Evolutionary conservation across 305 asterid species (phyloP).

Genomic region (Fraxinus xanthoxyloides): DNA sequence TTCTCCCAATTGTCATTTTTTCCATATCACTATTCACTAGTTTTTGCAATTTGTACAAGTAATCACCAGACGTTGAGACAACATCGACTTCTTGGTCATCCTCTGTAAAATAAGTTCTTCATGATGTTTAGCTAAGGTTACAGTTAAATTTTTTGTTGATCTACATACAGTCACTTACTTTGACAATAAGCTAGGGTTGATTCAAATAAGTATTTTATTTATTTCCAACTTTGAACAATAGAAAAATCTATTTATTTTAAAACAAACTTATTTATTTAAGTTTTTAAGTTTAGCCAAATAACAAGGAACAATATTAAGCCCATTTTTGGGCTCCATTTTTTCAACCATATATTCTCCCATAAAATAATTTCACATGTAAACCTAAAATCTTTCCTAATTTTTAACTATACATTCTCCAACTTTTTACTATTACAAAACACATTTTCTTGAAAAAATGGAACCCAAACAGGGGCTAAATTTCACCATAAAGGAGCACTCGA

Average conservation of each 20-base stretch:
- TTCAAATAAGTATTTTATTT: background rate
- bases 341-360: too few species aligned
- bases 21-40: background rate
- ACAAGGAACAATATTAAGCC: background rate
- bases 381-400: too few species aligned
- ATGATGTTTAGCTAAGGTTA: background rate
- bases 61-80: background rate
- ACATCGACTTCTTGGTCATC: background rate
- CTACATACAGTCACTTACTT: background rate
- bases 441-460: too few species aligned
- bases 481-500: background rate
- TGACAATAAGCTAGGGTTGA: background rate
- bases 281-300: background rate
- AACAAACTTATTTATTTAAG: background rate
- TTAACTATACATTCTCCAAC: too few species aligned
- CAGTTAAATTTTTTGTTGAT: background rate
- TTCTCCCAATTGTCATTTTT: background rate
- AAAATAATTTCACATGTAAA: too few species aligned
- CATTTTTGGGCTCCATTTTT: too few species aligned
- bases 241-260: background rate
- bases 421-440: too few species aligned
- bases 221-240: background rate
- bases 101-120: background rate
- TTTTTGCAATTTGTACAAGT: background rate
- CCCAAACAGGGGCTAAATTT: background rate